phyloP scores from a whole-genome alignment of 179 eudicot genomes.

The Pouteria campechiana region DNA sequence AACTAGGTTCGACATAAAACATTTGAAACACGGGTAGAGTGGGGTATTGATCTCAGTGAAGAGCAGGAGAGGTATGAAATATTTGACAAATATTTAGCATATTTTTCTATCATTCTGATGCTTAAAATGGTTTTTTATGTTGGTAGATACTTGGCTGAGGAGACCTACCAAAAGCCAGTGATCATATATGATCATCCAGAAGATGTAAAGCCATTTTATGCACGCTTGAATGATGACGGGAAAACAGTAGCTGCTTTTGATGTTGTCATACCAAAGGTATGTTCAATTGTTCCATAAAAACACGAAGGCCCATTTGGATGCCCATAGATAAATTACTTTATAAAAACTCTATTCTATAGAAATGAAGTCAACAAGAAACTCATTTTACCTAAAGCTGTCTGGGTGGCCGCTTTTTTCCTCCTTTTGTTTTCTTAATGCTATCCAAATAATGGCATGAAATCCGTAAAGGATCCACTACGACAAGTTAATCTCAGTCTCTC shows the following conservation, averaged over 20 bases:
- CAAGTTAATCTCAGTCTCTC: background rate
- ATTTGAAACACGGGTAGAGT: conserved; percentile 30
- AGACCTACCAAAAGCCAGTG: conserved; percentile 49
- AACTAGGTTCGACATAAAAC: conserved; percentile 39
- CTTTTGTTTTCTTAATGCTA: too few relatives aligned
- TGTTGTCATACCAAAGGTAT: conserved; percentile 77
- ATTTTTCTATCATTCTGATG: background rate
- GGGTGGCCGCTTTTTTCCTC: too few relatives aligned
- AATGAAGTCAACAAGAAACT: too few relatives aligned
- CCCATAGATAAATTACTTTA: too few relatives aligned
- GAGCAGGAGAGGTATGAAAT: conserved; percentile 71
- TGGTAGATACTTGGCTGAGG: conserved; percentile 71
- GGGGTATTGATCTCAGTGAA: conserved; percentile 57
- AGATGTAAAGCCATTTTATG: conserved; percentile 72
- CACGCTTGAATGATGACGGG: conserved; percentile 66
- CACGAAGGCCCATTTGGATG: background rate
- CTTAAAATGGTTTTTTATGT: background rate
- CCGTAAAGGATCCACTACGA: too few relatives aligned
- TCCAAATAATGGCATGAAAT: too few relatives aligned
- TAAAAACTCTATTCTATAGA: too few relatives aligned
- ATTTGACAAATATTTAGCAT: background rate
- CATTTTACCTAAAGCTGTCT: too few relatives aligned
- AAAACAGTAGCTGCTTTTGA: conserved; percentile 83
- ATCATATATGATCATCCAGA: conserved; percentile 66
- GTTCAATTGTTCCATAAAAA: background rate